Percentiles rank a stretch among this genome's conserved stretches.
These are phyloP conservation scores for Aspergillus spinulosporus DNA, from an alignment of 2,329 filamentous ascomycete genomes.

Conservation along the genomic window DNA sequence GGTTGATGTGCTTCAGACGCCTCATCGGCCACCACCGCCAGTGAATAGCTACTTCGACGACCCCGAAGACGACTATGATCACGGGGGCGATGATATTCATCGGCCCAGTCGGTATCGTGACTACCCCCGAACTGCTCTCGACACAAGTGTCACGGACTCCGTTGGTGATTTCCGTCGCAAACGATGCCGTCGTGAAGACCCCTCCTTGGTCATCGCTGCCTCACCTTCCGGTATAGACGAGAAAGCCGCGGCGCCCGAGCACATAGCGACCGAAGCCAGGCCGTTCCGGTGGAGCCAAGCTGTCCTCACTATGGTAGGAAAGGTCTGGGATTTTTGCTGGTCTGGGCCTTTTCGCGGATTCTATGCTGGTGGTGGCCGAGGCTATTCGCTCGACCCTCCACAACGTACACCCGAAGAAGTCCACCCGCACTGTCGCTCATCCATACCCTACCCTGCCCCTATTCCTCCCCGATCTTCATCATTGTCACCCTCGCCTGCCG, in stretches of 20 bases:
- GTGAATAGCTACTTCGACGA: slow-evolving; percentile 27
- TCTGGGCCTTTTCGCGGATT: slow-evolving; percentile 74
- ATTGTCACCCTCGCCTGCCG: slow-evolving; percentile 34
- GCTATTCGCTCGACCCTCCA: slow-evolving; percentile 58
- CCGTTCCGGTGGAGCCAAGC: slow-evolving; percentile 42
- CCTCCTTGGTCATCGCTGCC: slow-evolving; percentile 24
- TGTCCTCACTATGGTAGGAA: slow-evolving; percentile 54
- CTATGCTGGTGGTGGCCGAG: slow-evolving; percentile 76
- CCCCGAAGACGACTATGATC: slow-evolving; percentile 15
- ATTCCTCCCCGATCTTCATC: slow-evolving; percentile 27
- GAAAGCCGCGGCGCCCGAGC: slow-evolving; percentile 12
- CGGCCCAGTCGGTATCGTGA: slow-evolving; percentile 46
- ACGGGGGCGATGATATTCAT: slow-evolving; percentile 34
- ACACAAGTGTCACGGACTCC: slow-evolving; percentile 29
- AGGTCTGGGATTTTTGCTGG: slow-evolving; percentile 82
- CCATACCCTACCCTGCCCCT: not conserved
- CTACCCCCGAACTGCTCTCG: slow-evolving; percentile 28
- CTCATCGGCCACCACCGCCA: slow-evolving; percentile 34
- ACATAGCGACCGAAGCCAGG: slow-evolving; percentile 17
- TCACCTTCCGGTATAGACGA: slow-evolving; percentile 25
- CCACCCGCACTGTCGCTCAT: slow-evolving; percentile 2
- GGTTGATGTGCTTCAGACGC: slow-evolving; percentile 28
- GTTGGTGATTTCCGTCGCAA: slow-evolving; percentile 30
- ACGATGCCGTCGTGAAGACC: slow-evolving; percentile 34
- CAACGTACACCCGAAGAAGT: slow-evolving; percentile 4